phyloP scores from a whole-genome alignment of 805 yeast genomes.

The Candida xiaguanensis region DNA sequence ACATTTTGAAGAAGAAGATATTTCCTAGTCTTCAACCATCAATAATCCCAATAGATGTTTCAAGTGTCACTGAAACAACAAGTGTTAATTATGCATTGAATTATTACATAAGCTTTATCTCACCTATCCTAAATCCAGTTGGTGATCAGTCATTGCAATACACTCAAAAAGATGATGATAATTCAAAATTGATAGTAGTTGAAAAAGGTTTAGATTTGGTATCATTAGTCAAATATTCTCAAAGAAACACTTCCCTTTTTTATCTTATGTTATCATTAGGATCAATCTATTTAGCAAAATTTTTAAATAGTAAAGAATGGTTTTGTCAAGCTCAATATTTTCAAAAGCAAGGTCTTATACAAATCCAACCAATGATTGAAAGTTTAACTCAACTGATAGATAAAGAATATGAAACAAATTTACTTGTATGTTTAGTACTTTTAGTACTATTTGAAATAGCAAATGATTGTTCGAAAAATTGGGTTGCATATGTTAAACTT shows the following conservation, averaged over 20 bases:
- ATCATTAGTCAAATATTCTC: conserved; percentile 22
- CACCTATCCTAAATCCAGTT: conserved; percentile 28
- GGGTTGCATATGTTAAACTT: conserved; percentile 18
- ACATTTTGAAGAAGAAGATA: background rate
- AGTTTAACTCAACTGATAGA: conserved; percentile 4
- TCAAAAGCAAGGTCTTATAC: conserved; percentile 15
- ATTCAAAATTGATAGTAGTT: conserved; percentile 12
- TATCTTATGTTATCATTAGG: conserved; percentile 24
- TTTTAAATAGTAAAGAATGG: conserved; percentile 15
- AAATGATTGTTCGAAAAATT: conserved; percentile 21
- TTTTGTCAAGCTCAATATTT: conserved; percentile 13
- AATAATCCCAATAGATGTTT: conserved; percentile 21
- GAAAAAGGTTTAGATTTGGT: conserved; percentile 22
- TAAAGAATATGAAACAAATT: conserved; percentile 12
- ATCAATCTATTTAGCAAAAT: conserved; percentile 20
- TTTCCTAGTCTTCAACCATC: conserved; percentile 16
- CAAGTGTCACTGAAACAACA: conserved; percentile 8
- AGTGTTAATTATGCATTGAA: conserved; percentile 19
- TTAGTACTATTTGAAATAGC: conserved; percentile 24
- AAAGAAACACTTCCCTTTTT: conserved; percentile 18
- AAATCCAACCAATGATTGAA: conserved; percentile 10
- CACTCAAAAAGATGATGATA: conserved; percentile 5
- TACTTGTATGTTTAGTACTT: conserved; percentile 18
- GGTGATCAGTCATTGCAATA: conserved; percentile 12
- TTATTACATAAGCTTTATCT: conserved; percentile 22